Evolutionary conservation across 306 rosid species (phyloP).

Genomic region (Cyclanthera cordifolia): DNA sequence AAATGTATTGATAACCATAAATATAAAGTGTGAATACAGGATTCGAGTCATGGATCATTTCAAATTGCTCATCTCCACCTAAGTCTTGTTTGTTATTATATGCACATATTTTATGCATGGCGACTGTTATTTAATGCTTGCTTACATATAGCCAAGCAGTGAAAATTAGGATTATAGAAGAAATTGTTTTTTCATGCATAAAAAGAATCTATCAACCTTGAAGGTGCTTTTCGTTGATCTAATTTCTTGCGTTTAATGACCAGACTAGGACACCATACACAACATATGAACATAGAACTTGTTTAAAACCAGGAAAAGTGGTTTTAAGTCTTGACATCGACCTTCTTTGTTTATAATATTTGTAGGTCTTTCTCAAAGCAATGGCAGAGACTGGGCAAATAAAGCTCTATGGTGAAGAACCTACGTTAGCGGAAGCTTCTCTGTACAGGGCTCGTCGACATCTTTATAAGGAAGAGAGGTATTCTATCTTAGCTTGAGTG

Average conservation of each 20-base stretch:
- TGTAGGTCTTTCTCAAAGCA: slow-evolving; percentile 91
- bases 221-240: not conserved
- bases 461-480: slow-evolving; percentile 94
- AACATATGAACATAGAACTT: not conserved
- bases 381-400: slow-evolving; percentile 94
- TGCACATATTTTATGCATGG: not conserved
- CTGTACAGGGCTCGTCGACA: slow-evolving; percentile 92
- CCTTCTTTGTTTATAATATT: slow-evolving; percentile 7
- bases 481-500: slow-evolving; percentile 12
- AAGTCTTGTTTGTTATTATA: not conserved
- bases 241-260: not conserved
- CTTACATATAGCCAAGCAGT: not conserved
- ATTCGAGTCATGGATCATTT: not conserved
- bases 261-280: not conserved
- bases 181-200: not conserved
- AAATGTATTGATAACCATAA: too few species aligned
- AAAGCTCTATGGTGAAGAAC: slow-evolving; percentile 70
- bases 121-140: not conserved
- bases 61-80: not conserved
- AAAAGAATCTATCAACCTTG: not conserved
- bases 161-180: not conserved
- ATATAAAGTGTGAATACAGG: too few species aligned
- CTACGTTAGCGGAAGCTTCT: slow-evolving; percentile 80
- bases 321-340: slow-evolving; percentile 10
- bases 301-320: not conserved